Percentiles rank a stretch among this genome's conserved stretches.
Conservation (phyloP, 768 basidiomycete genomes). For the Gymnopilus dilepis region DNA sequence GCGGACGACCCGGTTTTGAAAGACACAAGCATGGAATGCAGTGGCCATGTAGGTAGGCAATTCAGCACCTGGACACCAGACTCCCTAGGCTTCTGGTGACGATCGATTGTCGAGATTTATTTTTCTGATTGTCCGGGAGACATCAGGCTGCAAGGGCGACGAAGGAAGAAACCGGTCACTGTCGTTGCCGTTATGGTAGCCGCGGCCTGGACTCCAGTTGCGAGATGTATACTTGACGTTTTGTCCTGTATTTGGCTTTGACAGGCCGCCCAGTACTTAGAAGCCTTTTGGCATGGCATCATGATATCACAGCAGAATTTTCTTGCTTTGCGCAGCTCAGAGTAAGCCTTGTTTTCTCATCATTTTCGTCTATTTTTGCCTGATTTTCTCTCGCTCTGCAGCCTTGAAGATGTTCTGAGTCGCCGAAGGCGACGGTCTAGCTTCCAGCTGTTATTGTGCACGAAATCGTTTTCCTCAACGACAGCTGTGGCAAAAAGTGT, state of each 20-base stretch:
- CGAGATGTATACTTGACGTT: not conserved
- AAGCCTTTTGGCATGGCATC: constrained; percentile 1
- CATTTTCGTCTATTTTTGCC: not conserved
- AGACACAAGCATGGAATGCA: not conserved
- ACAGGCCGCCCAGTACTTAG: constrained; percentile 1
- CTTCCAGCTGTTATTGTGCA: not conserved
- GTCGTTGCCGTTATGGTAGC: not conserved
- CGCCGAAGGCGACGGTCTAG: not conserved
- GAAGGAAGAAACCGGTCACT: not conserved
- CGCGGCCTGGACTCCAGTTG: not conserved
- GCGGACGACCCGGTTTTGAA: not conserved
- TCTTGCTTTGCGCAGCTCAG: not conserved
- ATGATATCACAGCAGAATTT: constrained; percentile 14
- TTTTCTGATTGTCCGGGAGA: not conserved
- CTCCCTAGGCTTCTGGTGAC: not conserved
- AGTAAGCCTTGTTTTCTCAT: not conserved
- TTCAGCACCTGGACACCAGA: not conserved
- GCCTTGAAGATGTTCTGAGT: not conserved
- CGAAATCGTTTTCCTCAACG: not conserved
- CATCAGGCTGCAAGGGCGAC: not conserved
- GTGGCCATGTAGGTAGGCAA: not conserved
- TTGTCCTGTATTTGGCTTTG: not conserved
- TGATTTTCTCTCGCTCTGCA: not conserved
- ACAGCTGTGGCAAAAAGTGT: not conserved
- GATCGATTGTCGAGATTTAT: not conserved